Conservation (phyloP, 176 grass and related monocot genomes). For the Paspalum notatum region DNA sequence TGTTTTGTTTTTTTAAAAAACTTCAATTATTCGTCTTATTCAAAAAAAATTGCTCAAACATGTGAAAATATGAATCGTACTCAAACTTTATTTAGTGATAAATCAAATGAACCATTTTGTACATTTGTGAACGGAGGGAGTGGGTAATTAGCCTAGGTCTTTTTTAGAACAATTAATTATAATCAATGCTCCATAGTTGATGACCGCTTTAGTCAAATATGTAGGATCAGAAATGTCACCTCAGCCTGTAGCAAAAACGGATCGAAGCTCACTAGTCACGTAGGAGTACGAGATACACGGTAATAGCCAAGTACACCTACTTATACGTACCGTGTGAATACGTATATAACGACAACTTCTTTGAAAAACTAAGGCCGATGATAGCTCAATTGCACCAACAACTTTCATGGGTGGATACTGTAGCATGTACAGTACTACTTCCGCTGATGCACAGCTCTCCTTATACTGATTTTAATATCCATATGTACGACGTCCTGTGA, state of each 20-base stretch:
- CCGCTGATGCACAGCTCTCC: not conserved
- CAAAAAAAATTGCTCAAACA: too few species aligned
- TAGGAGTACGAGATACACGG: not conserved
- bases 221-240: not conserved
- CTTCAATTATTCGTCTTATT: too few species aligned
- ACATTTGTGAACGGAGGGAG: too few species aligned
- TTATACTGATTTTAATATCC: not conserved
- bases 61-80: too few species aligned
- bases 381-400: not conserved
- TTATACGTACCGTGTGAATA: not conserved
- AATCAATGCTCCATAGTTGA: not conserved
- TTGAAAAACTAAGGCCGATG: not conserved
- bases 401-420: not conserved
- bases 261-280: not conserved
- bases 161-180: too few species aligned
- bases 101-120: too few species aligned
- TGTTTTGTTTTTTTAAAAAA: too few species aligned
- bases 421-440: not conserved
- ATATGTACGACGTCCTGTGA: not conserved
- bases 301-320: not conserved
- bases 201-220: not conserved
- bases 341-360: constrained; percentile 4
- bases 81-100: too few species aligned
- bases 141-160: too few species aligned
- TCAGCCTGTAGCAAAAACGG: too few species aligned